Evolutionary conservation across 768 basidiomycete genomes (phyloP).

Genomic region (Lactarius deliciosus): DNA sequence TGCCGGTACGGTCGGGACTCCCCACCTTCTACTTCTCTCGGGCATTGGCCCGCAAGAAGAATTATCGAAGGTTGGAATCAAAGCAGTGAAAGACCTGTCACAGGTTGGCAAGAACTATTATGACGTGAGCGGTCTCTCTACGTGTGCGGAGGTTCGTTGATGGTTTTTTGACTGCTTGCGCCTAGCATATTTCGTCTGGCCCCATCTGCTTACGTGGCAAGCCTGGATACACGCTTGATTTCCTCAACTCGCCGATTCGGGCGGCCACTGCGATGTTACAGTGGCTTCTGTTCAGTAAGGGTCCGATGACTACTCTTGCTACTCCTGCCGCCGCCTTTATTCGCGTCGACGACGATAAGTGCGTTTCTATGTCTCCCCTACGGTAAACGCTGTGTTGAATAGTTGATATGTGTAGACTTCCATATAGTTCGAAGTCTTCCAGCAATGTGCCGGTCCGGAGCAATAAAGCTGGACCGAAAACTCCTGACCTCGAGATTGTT

Average conservation of each 20-base stretch:
- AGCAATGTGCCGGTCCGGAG: slow-evolving; percentile 8
- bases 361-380: background rate
- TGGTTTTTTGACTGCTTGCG: background rate
- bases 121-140: slow-evolving; percentile 14
- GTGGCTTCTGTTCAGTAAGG: slow-evolving; percentile 20
- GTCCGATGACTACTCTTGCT: slow-evolving; percentile 21
- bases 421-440: slow-evolving; percentile 18
- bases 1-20: slow-evolving; percentile 33
- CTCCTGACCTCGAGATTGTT: slow-evolving; percentile 25
- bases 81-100: slow-evolving; percentile 20
- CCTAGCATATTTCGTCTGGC: slow-evolving; percentile 23
- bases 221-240: slow-evolving; percentile 26
- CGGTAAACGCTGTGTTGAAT: background rate
- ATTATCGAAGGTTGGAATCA: slow-evolving; percentile 36
- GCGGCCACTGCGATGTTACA: slow-evolving; percentile 15
- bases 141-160: background rate
- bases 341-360: slow-evolving; percentile 26
- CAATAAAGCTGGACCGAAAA: slow-evolving; percentile 20
- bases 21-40: slow-evolving; percentile 44
- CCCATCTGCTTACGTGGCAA: slow-evolving; percentile 22
- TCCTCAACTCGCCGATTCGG: slow-evolving; percentile 22
- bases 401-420: slow-evolving; percentile 11
- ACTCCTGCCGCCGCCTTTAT: slow-evolving; percentile 25
- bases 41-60: slow-evolving; percentile 42
- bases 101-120: slow-evolving; percentile 28